phyloP scores from a whole-genome alignment of 257 asterid genomes.

The Verbascum thapsus region DNA sequence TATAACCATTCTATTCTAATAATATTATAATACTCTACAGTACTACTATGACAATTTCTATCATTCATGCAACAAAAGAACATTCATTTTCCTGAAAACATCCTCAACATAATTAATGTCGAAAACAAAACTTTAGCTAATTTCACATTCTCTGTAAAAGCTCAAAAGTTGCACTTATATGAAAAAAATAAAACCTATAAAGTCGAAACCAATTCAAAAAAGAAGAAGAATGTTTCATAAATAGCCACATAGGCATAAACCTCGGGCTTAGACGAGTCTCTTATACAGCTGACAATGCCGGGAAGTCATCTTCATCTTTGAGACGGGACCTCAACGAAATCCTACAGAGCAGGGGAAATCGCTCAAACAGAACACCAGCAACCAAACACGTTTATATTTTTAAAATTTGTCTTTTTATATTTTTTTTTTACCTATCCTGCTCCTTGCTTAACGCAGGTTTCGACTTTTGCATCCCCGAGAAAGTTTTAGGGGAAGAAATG shows the following conservation, averaged over 20 bases:
- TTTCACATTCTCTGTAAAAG: constrained; percentile 21
- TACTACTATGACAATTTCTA: constrained; percentile 21
- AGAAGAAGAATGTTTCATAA: neutral
- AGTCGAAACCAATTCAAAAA: constrained; percentile 22
- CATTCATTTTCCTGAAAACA: constrained; percentile 15
- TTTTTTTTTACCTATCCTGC: constrained; percentile 56
- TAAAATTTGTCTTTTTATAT: constrained; percentile 1
- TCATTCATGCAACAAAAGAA: constrained; percentile 28
- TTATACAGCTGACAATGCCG: constrained; percentile 72
- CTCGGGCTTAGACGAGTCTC: constrained; percentile 43
- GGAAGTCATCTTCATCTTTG: constrained; percentile 82
- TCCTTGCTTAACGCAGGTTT: constrained; percentile 43
- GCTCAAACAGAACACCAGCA: constrained; percentile 39
- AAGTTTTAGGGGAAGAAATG: constrained; percentile 36
- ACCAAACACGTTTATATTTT: constrained; percentile 23
- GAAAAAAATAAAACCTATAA: constrained; percentile 24
- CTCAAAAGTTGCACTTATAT: constrained; percentile 20
- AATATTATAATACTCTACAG: no score
- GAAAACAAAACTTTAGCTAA: constrained; percentile 3
- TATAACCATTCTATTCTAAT: no score
- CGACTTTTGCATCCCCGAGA: no score
- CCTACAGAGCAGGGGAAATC: constrained; percentile 50
- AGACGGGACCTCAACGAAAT: constrained; percentile 57
- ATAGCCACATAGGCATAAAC: constrained; percentile 42
- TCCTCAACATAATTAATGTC: neutral